Conservation (phyloP, 1,284 basidiomycete species). For the Malassezia arunalokei region DNA sequence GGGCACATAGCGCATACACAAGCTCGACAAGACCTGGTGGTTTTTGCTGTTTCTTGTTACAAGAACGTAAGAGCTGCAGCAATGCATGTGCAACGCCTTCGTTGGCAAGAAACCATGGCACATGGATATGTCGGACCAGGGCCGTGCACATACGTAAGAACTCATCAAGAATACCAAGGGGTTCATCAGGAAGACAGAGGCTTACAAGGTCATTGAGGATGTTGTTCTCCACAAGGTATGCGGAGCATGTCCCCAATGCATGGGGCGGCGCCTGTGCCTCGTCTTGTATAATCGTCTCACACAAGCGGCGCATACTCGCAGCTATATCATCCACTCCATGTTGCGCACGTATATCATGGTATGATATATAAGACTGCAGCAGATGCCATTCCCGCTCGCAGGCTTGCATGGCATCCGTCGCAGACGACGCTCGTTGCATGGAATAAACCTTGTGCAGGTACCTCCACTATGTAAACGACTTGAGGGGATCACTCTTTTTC, state of each 20-base stretch:
- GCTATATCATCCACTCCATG: background rate
- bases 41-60: background rate
- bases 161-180: background rate
- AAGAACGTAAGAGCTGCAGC: background rate
- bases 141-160: background rate
- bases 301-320: background rate
- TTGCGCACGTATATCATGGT: background rate
- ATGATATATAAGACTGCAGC: background rate
- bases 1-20: background rate
- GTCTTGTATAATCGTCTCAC: slow-evolving; percentile 1
- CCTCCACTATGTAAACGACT: slow-evolving; percentile 9
- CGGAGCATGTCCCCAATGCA: slow-evolving; percentile 1
- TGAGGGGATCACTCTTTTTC: slow-evolving; percentile 15
- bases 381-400: background rate
- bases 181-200: slow-evolving; percentile 7
- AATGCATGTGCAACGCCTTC: background rate
- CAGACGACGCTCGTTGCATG: too few species aligned
- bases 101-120: slow-evolving; percentile 1
- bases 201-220: background rate
- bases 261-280: background rate
- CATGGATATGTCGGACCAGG: background rate
- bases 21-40: background rate
- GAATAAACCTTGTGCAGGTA: background rate
- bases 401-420: too few species aligned
- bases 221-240: slow-evolving; percentile 5